phyloP scores from a whole-genome alignment of 2,329 filamentous ascomycete genomes.

The Aspergillus cejpii region DNA sequence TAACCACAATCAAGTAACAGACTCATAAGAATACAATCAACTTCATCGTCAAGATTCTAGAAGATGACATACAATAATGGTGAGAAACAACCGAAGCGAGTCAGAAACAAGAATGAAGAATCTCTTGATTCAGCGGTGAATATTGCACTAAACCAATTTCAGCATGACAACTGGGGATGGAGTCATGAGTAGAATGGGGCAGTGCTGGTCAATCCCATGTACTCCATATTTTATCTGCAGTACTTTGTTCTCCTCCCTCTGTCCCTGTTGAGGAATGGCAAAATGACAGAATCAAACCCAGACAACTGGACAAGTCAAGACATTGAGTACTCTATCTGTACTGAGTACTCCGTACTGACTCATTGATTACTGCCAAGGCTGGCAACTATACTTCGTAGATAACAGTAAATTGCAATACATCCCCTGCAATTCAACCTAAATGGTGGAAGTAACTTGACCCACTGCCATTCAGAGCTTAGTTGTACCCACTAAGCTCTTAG shows the following conservation, averaged over 20 bases:
- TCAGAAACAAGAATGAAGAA: conserved; percentile 6
- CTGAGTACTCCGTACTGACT: no score
- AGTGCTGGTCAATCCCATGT: conserved; percentile 14
- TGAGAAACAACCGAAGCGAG: background rate
- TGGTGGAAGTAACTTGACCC: conserved; percentile 16
- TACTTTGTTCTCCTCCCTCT: conserved; percentile 1
- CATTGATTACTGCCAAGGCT: no score
- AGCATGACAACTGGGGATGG: conserved; percentile 11
- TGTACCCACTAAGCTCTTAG: conserved; percentile 16
- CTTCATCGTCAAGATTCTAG: no score
- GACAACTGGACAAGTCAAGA: no score
- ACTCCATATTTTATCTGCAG: conserved; percentile 6
- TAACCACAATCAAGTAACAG: background rate
- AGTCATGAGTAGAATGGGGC: conserved; percentile 14
- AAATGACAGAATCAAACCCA: no score
- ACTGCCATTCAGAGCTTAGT: conserved; percentile 15
- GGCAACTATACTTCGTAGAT: no score
- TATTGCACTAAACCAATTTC: conserved; percentile 12
- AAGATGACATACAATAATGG: no score
- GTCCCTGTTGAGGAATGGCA: no score
- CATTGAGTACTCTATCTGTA: no score
- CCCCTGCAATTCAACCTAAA: conserved; percentile 2
- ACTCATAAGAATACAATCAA: no score
- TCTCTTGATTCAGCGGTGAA: conserved; percentile 15
- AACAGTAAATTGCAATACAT: no score